Conservation (phyloP, 2,329 filamentous ascomycete species). For the Escovopsis sp. region DNA sequence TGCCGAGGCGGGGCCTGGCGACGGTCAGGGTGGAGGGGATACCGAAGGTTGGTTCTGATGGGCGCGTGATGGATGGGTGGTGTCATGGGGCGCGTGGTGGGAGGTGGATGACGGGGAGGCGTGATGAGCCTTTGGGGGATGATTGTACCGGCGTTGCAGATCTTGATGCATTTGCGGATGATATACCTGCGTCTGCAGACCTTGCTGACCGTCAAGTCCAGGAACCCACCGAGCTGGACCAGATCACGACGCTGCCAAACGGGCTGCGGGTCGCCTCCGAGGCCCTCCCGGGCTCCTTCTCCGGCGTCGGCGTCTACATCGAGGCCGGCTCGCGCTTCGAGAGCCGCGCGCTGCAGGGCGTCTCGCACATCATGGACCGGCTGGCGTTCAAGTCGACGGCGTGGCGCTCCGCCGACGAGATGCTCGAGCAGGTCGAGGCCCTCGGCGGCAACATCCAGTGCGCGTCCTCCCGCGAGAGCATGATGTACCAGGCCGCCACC, state of each 20-base stretch:
- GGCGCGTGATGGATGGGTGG: background rate
- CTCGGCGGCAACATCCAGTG: constrained; percentile 95
- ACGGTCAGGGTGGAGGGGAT: constrained; percentile 22
- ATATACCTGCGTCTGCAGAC: no score
- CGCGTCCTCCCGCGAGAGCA: constrained; percentile 81
- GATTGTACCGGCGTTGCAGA: no score
- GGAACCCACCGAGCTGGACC: constrained; percentile 75
- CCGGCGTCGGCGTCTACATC: constrained; percentile 88
- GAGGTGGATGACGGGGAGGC: background rate
- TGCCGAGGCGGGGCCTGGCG: constrained; percentile 16
- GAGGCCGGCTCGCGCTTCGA: constrained; percentile 93
- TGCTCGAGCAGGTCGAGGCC: constrained; percentile 76
- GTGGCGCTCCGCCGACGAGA: constrained; percentile 58
- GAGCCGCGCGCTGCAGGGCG: constrained; percentile 67
- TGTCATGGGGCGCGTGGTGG: background rate
- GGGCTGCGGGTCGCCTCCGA: constrained; percentile 91
- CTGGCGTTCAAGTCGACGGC: constrained; percentile 86
- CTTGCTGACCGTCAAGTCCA: no score
- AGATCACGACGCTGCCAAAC: constrained; percentile 79
- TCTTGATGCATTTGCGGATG: no score
- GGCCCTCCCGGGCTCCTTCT: constrained; percentile 84
- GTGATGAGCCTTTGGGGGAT: no score
- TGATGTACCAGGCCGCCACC: constrained; percentile 98
- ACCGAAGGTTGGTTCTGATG: constrained; percentile 15
- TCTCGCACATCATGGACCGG: constrained; percentile 92